Conservation (phyloP, 768 basidiomycete genomes). For the Suillus paluster region DNA sequence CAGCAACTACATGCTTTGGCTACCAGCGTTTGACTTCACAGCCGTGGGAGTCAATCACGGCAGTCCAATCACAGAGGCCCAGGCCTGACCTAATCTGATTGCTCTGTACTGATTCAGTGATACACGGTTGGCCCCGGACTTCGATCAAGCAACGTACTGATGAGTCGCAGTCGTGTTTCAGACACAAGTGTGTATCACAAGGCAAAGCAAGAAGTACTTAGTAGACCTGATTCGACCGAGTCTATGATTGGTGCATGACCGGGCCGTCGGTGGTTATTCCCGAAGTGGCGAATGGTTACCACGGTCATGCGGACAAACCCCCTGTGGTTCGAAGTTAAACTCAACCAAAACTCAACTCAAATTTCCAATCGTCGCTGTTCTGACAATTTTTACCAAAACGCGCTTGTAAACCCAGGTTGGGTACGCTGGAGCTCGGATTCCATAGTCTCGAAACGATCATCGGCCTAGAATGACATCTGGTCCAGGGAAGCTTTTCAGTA, state of each 20-base stretch:
- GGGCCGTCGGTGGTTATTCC: background rate
- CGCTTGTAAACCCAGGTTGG: background rate
- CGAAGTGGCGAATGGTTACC: background rate
- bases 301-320: background rate
- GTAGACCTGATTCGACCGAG: too few species aligned
- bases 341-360: background rate
- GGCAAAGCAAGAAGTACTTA: too few species aligned
- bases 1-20: background rate
- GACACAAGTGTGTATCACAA: too few species aligned
- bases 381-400: background rate
- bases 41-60: slow-evolving; percentile 6
- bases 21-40: background rate
- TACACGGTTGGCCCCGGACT: background rate
- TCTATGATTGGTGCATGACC: too few species aligned
- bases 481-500: background rate
- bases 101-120: background rate
- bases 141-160: background rate
- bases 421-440: background rate
- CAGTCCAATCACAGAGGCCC: background rate
- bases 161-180: background rate
- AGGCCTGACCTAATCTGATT: background rate
- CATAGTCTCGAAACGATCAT: background rate
- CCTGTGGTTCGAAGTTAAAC: too few species aligned
- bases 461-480: background rate
- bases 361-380: background rate